These are phyloP conservation scores for Paraphaeosphaeria sporulosa DNA, from an alignment of 2,329 filamentous ascomycete species.

Conservation along the genomic window DNA sequence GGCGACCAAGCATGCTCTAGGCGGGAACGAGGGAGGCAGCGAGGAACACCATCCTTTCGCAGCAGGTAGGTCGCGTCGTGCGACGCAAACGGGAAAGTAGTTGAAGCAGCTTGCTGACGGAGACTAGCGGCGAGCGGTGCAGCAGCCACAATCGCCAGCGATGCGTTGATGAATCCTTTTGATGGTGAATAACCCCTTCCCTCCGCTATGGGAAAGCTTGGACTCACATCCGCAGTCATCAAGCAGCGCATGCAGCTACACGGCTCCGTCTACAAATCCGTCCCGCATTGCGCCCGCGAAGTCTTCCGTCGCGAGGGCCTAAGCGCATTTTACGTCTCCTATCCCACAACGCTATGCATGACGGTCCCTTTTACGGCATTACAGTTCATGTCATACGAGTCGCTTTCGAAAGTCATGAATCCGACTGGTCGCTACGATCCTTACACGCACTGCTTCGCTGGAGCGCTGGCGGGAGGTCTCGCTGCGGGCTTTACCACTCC, in stretches of 20 bases:
- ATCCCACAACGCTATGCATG: slow-evolving; percentile 97
- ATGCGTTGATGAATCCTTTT: slow-evolving; percentile 99
- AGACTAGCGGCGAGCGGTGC: slow-evolving; percentile 84
- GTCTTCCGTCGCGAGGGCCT: slow-evolving; percentile 90
- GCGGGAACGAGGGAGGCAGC: slow-evolving; percentile 83
- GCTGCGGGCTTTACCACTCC: slow-evolving; percentile 94
- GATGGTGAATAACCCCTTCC: slow-evolving; percentile 72
- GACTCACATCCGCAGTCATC: slow-evolving; percentile 71
- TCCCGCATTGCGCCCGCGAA: slow-evolving; percentile 84
- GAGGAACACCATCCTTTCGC: slow-evolving; percentile 93
- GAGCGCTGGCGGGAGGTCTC: slow-evolving; percentile 90
- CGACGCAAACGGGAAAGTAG: too few species aligned
- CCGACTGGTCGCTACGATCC: slow-evolving; percentile 87
- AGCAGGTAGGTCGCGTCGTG: slow-evolving; percentile 68
- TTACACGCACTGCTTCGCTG: slow-evolving; percentile 89
- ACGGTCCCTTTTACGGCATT: slow-evolving; percentile 97
- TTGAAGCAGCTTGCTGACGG: slow-evolving; percentile 42
- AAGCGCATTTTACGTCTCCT: slow-evolving; percentile 95
- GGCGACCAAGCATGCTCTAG: slow-evolving; percentile 93
- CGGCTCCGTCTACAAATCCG: slow-evolving; percentile 88
- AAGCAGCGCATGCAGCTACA: slow-evolving; percentile 99
- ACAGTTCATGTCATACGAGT: slow-evolving; percentile 98
- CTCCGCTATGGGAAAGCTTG: not conserved
- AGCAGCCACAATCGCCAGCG: slow-evolving; percentile 93
- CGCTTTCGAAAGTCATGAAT: slow-evolving; percentile 92